Evolutionary conservation across 2,329 filamentous ascomycete genomes (phyloP).

Genomic region (Cladosporium sp.): DNA sequence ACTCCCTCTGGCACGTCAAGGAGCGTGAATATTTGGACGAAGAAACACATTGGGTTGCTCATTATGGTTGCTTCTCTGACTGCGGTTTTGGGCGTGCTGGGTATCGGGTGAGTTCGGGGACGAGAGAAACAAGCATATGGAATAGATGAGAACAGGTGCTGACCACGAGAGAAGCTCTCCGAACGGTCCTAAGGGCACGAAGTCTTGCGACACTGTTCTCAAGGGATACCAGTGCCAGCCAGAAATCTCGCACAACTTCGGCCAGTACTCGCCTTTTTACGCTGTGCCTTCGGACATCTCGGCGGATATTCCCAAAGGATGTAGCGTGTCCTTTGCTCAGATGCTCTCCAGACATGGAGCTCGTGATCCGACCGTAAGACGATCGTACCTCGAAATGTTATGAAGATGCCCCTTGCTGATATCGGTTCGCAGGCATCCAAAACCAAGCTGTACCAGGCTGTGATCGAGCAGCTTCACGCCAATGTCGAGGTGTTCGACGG

Average conservation of each 20-base stretch:
- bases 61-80: slow-evolving; percentile 3
- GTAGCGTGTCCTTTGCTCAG: slow-evolving; percentile 71
- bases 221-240: slow-evolving; percentile 58
- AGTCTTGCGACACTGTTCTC: slow-evolving; percentile 22
- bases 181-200: background rate
- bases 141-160: background rate
- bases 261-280: slow-evolving; percentile 83
- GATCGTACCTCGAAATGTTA: background rate
- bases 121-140: background rate
- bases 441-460: slow-evolving; percentile 54
- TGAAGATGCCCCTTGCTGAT: no score
- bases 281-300: slow-evolving; percentile 62
- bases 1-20: background rate
- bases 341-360: slow-evolving; percentile 80
- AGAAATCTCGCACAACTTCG: slow-evolving; percentile 64
- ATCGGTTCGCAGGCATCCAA: slow-evolving; percentile 43
- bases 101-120: slow-evolving; percentile 1
- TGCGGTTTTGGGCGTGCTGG: background rate
- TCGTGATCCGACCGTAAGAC: slow-evolving; percentile 61
- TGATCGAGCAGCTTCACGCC: slow-evolving; percentile 61
- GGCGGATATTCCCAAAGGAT: slow-evolving; percentile 56
- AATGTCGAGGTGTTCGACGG: slow-evolving; percentile 51
- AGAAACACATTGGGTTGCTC: slow-evolving; percentile 4
- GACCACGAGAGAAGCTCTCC: background rate
- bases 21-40: slow-evolving; percentile 11